A percentile compares a stretch with the other conserved stretches of the same genome.
Conservation (phyloP, 768 basidiomycete species). For the Cystofilobasidium bisporidii region DNA sequence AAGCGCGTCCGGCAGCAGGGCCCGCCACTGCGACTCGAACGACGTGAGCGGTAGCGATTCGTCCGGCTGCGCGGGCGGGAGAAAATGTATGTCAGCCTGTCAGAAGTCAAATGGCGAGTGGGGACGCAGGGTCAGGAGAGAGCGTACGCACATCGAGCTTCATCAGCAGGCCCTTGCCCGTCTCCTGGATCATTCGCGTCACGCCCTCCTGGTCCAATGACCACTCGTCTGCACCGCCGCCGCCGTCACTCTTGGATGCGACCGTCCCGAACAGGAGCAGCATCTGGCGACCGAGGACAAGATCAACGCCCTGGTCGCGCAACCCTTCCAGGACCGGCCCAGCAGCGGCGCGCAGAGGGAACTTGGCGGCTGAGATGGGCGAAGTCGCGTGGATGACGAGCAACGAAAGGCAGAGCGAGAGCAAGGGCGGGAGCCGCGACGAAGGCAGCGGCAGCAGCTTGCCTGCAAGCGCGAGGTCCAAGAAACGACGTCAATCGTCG, state of each 20-base stretch:
- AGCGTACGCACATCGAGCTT: slow-evolving; percentile 5
- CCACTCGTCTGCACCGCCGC: neutral
- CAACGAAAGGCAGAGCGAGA: slow-evolving; percentile 19
- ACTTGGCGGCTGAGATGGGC: neutral
- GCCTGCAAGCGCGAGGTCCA: neutral
- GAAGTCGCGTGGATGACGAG: slow-evolving; percentile 19
- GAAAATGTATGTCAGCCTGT: too few relatives aligned
- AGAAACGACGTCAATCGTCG: neutral
- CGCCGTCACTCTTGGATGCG: neutral
- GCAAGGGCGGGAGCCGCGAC: slow-evolving; percentile 5
- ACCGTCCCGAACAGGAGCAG: slow-evolving; percentile 2
- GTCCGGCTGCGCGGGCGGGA: too few relatives aligned
- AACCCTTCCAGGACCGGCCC: neutral
- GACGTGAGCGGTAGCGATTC: neutral
- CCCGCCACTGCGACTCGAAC: slow-evolving; percentile 10
- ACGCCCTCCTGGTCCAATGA: neutral
- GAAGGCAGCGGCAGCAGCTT: slow-evolving; percentile 19
- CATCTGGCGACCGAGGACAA: neutral
- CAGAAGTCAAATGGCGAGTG: too few relatives aligned
- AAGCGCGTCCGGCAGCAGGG: slow-evolving; percentile 11
- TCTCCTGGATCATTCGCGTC: slow-evolving; percentile 9
- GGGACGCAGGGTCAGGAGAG: too few relatives aligned
- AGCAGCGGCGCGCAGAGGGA: neutral
- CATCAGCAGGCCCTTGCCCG: slow-evolving; percentile 30
- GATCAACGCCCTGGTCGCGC: slow-evolving; percentile 5